Conservation (phyloP, 495 filamentous ascomycete genomes). For the Talaromyces nanjingensis region DNA sequence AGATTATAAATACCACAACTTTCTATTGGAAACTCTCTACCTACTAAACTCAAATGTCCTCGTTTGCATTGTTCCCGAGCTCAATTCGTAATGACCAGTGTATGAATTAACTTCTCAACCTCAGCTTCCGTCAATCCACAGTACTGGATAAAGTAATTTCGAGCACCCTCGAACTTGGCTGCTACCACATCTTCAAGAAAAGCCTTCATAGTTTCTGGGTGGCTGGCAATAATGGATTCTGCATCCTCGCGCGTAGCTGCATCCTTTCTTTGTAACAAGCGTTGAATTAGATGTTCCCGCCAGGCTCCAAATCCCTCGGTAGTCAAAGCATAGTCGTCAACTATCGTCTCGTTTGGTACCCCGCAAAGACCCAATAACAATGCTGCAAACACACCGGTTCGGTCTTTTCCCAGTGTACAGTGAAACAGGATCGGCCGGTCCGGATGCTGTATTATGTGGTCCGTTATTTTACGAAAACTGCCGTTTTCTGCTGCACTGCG, state of each 20-base stretch:
- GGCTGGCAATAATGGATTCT: background rate
- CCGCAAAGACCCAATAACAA: slow-evolving; percentile 52
- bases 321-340: slow-evolving; percentile 57
- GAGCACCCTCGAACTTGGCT: background rate
- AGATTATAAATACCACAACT: background rate
- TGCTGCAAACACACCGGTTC: slow-evolving; percentile 57
- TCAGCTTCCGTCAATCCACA: background rate
- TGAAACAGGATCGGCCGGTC: slow-evolving; percentile 33
- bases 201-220: background rate
- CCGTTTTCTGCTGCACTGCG: slow-evolving; percentile 10
- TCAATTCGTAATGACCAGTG: background rate
- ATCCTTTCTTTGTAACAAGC: background rate
- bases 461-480: slow-evolving; percentile 7
- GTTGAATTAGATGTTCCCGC: background rate
- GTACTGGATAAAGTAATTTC: background rate
- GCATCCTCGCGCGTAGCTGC: background rate
- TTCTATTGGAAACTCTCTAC: background rate
- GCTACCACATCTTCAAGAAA: background rate
- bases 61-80: background rate
- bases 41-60: background rate
- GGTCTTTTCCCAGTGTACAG: slow-evolving; percentile 57
- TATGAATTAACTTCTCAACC: background rate
- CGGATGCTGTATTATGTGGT: slow-evolving; percentile 9
- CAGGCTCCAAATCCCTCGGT: background rate
- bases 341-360: slow-evolving; percentile 47